Evolutionary conservation across 1,139 yeast genomes (phyloP), one percentile per base, ranked within the genome.

Genomic region (Saccharomyces hybrid): DNA sequence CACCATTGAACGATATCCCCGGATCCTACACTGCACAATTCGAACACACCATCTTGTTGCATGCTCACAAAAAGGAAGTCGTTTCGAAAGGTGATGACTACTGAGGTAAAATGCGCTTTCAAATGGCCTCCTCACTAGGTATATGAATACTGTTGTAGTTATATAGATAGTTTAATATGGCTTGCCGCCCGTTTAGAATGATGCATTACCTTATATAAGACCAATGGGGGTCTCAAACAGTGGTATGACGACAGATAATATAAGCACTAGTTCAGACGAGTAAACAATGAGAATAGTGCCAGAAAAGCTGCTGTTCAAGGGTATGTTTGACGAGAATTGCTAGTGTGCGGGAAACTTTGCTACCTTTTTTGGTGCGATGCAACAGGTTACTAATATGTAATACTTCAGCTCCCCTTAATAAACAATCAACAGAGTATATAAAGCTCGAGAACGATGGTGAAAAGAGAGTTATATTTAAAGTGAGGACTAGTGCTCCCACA

Each of bases 401-500:
- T 47, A 34, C 53, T 50, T 54, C 41, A 67, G 84, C 73, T 38
- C 89, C 95, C 49, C 84, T 88, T 70, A 81, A 86, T 64, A 78
- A 80, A 62, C 83, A 86, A 62, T 79, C 85, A 51, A 83, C 91
- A 25, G 85, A 83, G 68, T 75, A 79, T 59, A 79, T 90, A 67
- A 75, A 78, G 53, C 80, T 91, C 63, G 76, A 79, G 57, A 91
- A 91, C 74, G 78, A 80, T 53, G 72, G 87, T 23, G 70, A 74
- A 28, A 72, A 72, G 52, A 74, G 81, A 44, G 78, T 85, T 47
- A 97, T 96, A 25, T 93, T 88, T 78, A 93, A 93, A 75, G 97
- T 93, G 67, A 93, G 91, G 75, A 93, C 99, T 49, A 93, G 99
- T 6, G 97, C 98, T 8, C 99, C 99, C 56, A 90, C 88, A 71